Percentiles rank a stretch among this genome's conserved stretches.
These are phyloP conservation scores for Rubia peregrina DNA, from an alignment of 305 asterid genomes.

Conservation along the genomic window DNA sequence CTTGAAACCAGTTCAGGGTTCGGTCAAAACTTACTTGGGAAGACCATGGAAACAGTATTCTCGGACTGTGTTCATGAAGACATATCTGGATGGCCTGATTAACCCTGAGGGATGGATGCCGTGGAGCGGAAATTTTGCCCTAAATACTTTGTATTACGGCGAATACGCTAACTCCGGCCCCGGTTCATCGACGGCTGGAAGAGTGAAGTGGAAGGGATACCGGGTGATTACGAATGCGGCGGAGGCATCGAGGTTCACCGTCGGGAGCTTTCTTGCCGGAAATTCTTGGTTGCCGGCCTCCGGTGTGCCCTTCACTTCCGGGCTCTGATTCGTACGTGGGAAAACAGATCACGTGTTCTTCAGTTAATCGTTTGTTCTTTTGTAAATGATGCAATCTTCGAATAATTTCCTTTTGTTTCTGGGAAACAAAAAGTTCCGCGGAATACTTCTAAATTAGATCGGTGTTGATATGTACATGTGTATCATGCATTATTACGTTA, in stretches of 20 bases:
- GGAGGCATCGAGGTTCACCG: conserved; percentile 1
- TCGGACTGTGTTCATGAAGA: conserved; percentile 6
- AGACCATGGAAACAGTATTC: conserved; percentile 8
- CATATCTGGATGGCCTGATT: neutral
- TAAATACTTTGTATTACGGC: neutral
- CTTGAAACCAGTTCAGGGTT: neutral
- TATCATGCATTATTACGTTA: neutral
- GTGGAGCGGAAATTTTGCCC: conserved; percentile 9
- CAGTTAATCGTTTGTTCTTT: neutral
- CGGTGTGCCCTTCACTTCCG: conserved; percentile 57
- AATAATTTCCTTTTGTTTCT: neutral
- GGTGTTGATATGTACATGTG: neutral
- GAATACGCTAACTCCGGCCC: conserved; percentile 6
- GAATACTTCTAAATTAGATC: neutral
- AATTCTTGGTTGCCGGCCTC: conserved; percentile 44
- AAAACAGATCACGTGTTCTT: neutral
- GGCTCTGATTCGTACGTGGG: conserved; percentile 40
- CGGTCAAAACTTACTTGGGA: conserved; percentile 1
- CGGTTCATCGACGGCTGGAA: neutral
- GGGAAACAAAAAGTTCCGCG: neutral
- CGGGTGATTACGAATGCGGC: conserved; percentile 2
- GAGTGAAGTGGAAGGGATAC: conserved; percentile 9
- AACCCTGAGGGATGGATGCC: neutral
- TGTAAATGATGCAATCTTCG: neutral
- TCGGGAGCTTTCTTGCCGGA: conserved; percentile 2